Conservation (phyloP, 441 rosid genomes). For the Corymbia calophylla region DNA sequence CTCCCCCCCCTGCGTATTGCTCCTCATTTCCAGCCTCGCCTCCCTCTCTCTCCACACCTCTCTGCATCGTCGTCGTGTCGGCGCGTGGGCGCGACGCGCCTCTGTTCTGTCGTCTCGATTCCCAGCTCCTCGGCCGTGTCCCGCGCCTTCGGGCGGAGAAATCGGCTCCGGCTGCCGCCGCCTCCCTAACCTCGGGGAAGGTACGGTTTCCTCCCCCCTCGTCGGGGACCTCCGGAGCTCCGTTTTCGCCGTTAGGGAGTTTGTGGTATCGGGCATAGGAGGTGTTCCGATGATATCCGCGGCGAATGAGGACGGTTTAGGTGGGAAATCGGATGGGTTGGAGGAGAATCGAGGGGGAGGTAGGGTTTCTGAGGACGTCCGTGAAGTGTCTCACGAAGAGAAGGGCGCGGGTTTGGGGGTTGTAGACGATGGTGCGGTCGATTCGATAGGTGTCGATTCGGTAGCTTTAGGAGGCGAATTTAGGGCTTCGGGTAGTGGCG, state of each 20-base stretch:
- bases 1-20: neutral
- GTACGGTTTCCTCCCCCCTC: neutral
- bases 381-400: constrained; percentile 5
- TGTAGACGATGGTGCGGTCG: constrained; percentile 13
- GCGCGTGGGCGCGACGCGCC: neutral
- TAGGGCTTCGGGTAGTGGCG: neutral
- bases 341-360: constrained; percentile 17
- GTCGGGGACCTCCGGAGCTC: neutral
- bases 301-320: constrained; percentile 19
- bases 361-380: constrained; percentile 20
- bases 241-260: neutral
- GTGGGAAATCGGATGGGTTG: constrained; percentile 8
- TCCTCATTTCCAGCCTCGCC: neutral
- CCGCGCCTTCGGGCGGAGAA: neutral
- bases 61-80: neutral
- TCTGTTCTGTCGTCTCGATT: neutral
- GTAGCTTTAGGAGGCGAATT: constrained; percentile 8
- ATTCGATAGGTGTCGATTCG: constrained; percentile 17
- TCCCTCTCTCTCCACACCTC: neutral
- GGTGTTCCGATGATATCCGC: constrained; percentile 13
- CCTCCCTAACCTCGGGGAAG: neutral
- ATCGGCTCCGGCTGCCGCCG: neutral
- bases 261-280: neutral
- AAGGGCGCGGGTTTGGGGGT: constrained; percentile 5
- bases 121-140: neutral